A percentile compares a stretch with the other conserved stretches of the same genome.
Evolutionary conservation across 108 stramenopile genomes (phyloP).

Genomic region (Nitzschia sp.): DNA sequence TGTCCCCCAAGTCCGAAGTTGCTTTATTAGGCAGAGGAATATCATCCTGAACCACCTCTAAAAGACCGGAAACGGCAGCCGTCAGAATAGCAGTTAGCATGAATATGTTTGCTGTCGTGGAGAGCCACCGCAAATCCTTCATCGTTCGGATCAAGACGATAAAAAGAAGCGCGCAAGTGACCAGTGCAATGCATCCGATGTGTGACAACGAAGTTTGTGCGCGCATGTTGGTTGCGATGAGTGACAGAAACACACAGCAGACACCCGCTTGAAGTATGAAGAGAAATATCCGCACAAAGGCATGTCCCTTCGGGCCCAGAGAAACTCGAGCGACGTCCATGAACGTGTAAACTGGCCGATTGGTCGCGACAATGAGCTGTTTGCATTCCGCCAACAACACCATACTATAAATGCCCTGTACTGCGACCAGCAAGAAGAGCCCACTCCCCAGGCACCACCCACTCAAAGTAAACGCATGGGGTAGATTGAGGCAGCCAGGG

Average conservation of each 20-base stretch:
- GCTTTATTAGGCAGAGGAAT: conserved; percentile 1
- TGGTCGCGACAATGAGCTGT: not conserved
- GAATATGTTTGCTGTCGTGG: conserved; percentile 30
- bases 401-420: conserved; percentile 49
- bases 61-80: conserved; percentile 17
- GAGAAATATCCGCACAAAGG: conserved; percentile 29
- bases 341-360: conserved; percentile 21
- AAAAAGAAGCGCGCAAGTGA: conserved; percentile 12
- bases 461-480: conserved; percentile 33
- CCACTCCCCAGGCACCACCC: conserved; percentile 12
- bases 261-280: conserved; percentile 42
- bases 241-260: conserved; percentile 45
- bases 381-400: conserved; percentile 31
- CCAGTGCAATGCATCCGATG: not conserved
- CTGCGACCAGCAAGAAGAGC: conserved; percentile 29
- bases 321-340: conserved; percentile 37
- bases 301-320: conserved; percentile 16
- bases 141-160: conserved; percentile 25
- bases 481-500: conserved; percentile 48
- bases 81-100: conserved; percentile 38
- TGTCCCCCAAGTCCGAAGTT: conserved; percentile 7
- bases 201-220: conserved; percentile 2
- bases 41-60: not conserved
- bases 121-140: conserved; percentile 33
- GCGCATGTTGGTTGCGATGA: conserved; percentile 37